phyloP scores from a whole-genome alignment of 768 basidiomycete genomes.

The Gloeopeniophorella convolvens region DNA sequence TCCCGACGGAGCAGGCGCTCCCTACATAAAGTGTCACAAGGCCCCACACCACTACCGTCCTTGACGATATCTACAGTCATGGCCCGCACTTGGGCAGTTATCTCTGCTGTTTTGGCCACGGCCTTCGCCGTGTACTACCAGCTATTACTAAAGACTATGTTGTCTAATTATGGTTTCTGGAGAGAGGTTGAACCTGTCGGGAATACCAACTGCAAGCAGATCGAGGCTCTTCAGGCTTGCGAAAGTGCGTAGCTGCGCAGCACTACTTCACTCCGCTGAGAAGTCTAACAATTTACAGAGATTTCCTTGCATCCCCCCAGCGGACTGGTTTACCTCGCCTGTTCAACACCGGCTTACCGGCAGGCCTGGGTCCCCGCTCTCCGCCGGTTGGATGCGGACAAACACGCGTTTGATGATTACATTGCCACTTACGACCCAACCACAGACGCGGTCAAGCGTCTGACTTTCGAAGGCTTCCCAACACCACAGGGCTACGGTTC shows the following conservation, averaged over 20 bases:
- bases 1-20: too few relatives aligned
- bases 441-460: slow-evolving; percentile 38
- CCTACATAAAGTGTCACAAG: too few relatives aligned
- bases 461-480: slow-evolving; percentile 30
- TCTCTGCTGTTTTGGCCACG: slow-evolving; percentile 31
- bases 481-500: slow-evolving; percentile 40
- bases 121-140: slow-evolving; percentile 41
- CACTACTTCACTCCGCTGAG: background rate
- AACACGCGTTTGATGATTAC: slow-evolving; percentile 42
- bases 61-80: background rate
- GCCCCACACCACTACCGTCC: too few relatives aligned
- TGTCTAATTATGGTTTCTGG: slow-evolving; percentile 37
- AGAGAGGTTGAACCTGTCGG: slow-evolving; percentile 40
- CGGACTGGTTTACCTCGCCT: slow-evolving; percentile 57
- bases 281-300: slow-evolving; percentile 32
- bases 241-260: slow-evolving; percentile 44
- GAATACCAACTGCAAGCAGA: slow-evolving; percentile 41
- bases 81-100: background rate
- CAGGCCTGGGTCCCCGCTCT: slow-evolving; percentile 47
- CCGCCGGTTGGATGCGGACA: slow-evolving; percentile 30
- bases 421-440: slow-evolving; percentile 53
- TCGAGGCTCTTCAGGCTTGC: slow-evolving; percentile 56
- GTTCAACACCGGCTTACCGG: slow-evolving; percentile 45
- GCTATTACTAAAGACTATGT: slow-evolving; percentile 39
- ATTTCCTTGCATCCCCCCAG: slow-evolving; percentile 50